These are phyloP conservation scores for Podaxis pistillaris DNA, from an alignment of 768 basidiomycete species.

Conservation along the genomic window DNA sequence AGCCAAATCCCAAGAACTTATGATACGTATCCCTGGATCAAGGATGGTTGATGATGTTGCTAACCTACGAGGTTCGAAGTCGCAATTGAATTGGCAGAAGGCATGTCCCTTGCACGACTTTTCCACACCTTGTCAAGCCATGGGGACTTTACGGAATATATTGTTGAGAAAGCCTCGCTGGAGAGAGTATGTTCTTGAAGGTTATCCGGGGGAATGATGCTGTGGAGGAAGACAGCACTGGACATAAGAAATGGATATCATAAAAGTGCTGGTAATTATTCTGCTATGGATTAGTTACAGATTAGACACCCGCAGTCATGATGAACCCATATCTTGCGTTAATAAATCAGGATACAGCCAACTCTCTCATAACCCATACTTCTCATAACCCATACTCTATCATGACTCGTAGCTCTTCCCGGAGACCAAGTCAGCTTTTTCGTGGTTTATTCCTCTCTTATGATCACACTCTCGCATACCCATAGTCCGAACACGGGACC, in stretches of 20 bases:
- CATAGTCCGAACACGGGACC: no score
- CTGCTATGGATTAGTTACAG: not conserved
- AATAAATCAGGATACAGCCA: not conserved
- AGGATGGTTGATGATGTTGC: slow-evolving; percentile 72
- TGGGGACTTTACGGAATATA: slow-evolving; percentile 61
- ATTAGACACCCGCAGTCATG: not conserved
- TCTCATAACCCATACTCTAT: no score
- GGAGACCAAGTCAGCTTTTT: no score
- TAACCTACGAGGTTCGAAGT: slow-evolving; percentile 63
- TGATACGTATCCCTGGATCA: slow-evolving; percentile 59
- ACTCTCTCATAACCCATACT: no score
- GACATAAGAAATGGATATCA: slow-evolving; percentile 18
- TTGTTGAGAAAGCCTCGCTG: slow-evolving; percentile 65
- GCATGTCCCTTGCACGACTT: slow-evolving; percentile 53
- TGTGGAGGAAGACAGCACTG: slow-evolving; percentile 38
- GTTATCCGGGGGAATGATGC: slow-evolving; percentile 66
- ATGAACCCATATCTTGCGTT: not conserved
- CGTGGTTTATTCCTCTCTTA: no score
- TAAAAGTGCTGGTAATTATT: slow-evolving; percentile 15
- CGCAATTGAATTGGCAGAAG: slow-evolving; percentile 43
- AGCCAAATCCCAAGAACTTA: slow-evolving; percentile 54
- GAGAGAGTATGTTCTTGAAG: slow-evolving; percentile 70
- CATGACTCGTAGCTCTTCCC: no score
- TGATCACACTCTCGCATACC: no score
- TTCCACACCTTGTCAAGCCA: slow-evolving; percentile 54